Conservation (phyloP, 768 basidiomycete genomes). For the Hypholoma fasciculare region DNA sequence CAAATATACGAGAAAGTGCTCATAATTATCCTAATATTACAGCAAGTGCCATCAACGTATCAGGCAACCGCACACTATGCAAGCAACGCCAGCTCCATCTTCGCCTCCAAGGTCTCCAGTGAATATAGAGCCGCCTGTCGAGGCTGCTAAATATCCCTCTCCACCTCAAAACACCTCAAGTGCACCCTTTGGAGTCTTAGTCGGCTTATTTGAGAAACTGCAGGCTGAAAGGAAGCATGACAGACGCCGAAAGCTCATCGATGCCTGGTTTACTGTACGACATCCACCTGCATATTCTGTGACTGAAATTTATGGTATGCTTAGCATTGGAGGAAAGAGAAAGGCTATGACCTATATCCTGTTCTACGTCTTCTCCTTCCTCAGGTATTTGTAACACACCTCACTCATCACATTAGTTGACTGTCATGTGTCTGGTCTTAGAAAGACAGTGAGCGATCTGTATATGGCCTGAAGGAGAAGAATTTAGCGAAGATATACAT, state of each 20-base stretch:
- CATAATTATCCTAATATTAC: too few relatives aligned
- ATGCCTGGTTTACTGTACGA: slow-evolving; percentile 80
- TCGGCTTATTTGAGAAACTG: slow-evolving; percentile 74
- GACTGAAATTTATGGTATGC: slow-evolving; percentile 11
- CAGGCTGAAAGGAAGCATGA: slow-evolving; percentile 74
- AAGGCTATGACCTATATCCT: slow-evolving; percentile 89
- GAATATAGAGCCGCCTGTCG: slow-evolving; percentile 24
- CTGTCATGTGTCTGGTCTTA: slow-evolving; percentile 29
- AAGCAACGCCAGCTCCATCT: slow-evolving; percentile 69
- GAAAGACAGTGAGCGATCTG: slow-evolving; percentile 92
- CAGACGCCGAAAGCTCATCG: slow-evolving; percentile 66
- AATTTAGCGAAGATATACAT: slow-evolving; percentile 92
- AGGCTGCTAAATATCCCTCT: slow-evolving; percentile 40
- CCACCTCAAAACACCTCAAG: slow-evolving; percentile 69
- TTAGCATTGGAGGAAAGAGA: slow-evolving; percentile 84
- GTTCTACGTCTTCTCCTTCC: slow-evolving; percentile 88
- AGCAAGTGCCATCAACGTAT: background rate
- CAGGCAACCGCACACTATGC: slow-evolving; percentile 41
- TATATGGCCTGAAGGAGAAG: slow-evolving; percentile 95
- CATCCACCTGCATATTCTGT: background rate
- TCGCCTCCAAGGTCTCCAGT: slow-evolving; percentile 50
- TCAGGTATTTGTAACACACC: slow-evolving; percentile 50
- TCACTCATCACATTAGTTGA: background rate
- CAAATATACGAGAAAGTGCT: background rate
- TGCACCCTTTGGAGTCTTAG: slow-evolving; percentile 69